phyloP scores from a whole-genome alignment of 73 alveolate genomes.

The Tetrahymena malaccensis region DNA sequence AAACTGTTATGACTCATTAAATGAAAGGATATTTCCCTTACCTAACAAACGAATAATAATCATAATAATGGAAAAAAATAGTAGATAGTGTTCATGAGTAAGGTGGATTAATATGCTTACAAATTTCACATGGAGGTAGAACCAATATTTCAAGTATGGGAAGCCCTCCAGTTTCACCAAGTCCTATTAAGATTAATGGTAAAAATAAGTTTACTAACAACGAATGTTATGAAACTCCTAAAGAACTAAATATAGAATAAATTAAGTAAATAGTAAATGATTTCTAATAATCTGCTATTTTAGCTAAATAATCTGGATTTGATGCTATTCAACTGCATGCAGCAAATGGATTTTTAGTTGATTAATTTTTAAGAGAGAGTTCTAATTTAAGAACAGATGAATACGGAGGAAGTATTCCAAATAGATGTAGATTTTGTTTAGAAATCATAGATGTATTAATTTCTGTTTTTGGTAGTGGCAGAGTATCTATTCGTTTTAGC shows the following conservation, averaged over 20 bases:
- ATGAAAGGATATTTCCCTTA: neutral
- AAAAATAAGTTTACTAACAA: neutral
- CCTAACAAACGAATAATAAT: neutral
- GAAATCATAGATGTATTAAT: slow-evolving; percentile 43
- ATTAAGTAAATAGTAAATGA: slow-evolving; percentile 41
- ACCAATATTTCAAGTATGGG: neutral
- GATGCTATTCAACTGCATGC: slow-evolving; percentile 77
- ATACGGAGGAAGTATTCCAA: slow-evolving; percentile 71
- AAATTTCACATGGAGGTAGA: neutral
- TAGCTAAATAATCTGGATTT: slow-evolving; percentile 71
- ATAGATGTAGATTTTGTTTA: slow-evolving; percentile 51
- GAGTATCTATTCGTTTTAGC: neutral
- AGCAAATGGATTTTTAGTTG: slow-evolving; percentile 51
- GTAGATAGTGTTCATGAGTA: neutral
- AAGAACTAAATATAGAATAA: slow-evolving; percentile 4
- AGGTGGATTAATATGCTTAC: neutral
- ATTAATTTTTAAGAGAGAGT: slow-evolving; percentile 46
- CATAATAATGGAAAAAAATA: neutral
- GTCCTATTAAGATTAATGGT: neutral
- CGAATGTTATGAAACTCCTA: neutral
- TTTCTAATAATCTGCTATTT: slow-evolving; percentile 45
- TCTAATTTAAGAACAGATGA: slow-evolving; percentile 64
- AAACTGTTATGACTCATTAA: neutral
- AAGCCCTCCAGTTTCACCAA: neutral
- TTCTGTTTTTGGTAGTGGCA: neutral